A percentile compares a stretch with the other conserved stretches of the same genome.
Evolutionary conservation across 2,329 filamentous ascomycete genomes (phyloP).

Genomic region (Lasiodiplodia hormozganensis): DNA sequence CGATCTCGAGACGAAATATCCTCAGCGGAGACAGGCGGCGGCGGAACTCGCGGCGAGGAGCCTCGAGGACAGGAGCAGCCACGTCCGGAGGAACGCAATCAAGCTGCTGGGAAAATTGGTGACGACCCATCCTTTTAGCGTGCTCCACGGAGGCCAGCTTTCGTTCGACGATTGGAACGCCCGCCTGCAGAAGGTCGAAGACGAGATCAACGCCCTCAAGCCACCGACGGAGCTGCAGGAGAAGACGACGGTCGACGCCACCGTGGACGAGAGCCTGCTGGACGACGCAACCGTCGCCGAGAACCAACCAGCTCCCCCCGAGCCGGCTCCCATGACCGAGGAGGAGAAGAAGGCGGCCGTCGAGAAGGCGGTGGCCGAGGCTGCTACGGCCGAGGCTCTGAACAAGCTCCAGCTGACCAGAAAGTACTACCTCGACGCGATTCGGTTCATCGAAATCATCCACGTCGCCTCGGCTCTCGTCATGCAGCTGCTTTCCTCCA

Average conservation of each 20-base stretch:
- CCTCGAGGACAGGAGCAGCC: slow-evolving; percentile 97
- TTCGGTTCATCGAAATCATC: slow-evolving; percentile 91
- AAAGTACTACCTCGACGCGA: slow-evolving; percentile 90
- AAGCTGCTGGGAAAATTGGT: slow-evolving; percentile 88
- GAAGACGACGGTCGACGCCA: slow-evolving; percentile 68
- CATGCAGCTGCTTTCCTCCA: slow-evolving; percentile 86
- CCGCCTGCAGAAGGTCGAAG: slow-evolving; percentile 81
- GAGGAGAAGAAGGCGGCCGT: slow-evolving; percentile 77
- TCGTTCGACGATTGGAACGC: slow-evolving; percentile 84
- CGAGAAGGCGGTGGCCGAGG: slow-evolving; percentile 83
- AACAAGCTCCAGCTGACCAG: slow-evolving; percentile 86
- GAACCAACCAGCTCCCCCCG: slow-evolving; percentile 58
- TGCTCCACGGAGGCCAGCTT: slow-evolving; percentile 82
- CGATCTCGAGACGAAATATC: slow-evolving; percentile 94
- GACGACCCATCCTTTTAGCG: slow-evolving; percentile 91
- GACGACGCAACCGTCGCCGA: slow-evolving; percentile 88
- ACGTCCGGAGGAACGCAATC: slow-evolving; percentile 93
- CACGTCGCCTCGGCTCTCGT: slow-evolving; percentile 82
- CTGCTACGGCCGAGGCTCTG: slow-evolving; percentile 86
- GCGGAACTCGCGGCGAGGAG: slow-evolving; percentile 88
- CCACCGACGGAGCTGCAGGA: slow-evolving; percentile 79
- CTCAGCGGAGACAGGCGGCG: slow-evolving; percentile 85
- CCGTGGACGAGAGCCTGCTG: slow-evolving; percentile 77
- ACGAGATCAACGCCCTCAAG: slow-evolving; percentile 80
- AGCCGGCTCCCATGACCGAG: slow-evolving; percentile 74